Percentiles rank a stretch among this genome's conserved stretches.
Conservation (phyloP, 768 basidiomycete species). For the Hericium alpestre region DNA sequence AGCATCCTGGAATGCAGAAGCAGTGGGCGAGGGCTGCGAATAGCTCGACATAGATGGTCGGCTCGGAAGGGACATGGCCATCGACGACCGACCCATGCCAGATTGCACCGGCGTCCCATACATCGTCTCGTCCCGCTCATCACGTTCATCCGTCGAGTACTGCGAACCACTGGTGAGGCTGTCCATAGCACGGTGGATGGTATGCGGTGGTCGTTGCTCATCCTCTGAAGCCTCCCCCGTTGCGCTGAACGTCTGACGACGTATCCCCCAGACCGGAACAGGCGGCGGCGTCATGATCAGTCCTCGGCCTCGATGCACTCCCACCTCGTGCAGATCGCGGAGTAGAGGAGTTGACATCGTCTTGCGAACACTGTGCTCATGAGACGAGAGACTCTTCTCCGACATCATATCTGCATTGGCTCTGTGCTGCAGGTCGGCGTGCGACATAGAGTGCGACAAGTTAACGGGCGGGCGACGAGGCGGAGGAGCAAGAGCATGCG, state of each 20-base stretch:
- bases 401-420: constrained; percentile 7
- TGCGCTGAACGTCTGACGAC: too few relatives aligned
- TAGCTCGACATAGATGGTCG: constrained; percentile 57
- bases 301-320: constrained; percentile 2
- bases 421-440: constrained; percentile 35
- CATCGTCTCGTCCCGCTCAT: not conserved
- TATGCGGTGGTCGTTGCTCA: not conserved
- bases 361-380: constrained; percentile 26
- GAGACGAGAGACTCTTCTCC: constrained; percentile 7
- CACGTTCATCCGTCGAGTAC: constrained; percentile 8
- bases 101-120: constrained; percentile 14
- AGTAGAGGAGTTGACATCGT: constrained; percentile 35
- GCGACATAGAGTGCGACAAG: constrained; percentile 45
- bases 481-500: constrained; percentile 57
- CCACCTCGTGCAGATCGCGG: constrained; percentile 7
- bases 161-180: constrained; percentile 13
- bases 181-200: constrained; percentile 1
- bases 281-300: constrained; percentile 13
- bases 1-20: constrained; percentile 70
- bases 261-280: not conserved
- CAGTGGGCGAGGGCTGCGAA: constrained; percentile 63
- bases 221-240: not conserved
- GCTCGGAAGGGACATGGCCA: constrained; percentile 35
- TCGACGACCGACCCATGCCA: constrained; percentile 30
- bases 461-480: constrained; percentile 44